Percentiles rank a stretch among this genome's conserved stretches.
These are phyloP conservation scores for Populus deltoides DNA, from an alignment of 345 rosid species.

Conservation along the genomic window DNA sequence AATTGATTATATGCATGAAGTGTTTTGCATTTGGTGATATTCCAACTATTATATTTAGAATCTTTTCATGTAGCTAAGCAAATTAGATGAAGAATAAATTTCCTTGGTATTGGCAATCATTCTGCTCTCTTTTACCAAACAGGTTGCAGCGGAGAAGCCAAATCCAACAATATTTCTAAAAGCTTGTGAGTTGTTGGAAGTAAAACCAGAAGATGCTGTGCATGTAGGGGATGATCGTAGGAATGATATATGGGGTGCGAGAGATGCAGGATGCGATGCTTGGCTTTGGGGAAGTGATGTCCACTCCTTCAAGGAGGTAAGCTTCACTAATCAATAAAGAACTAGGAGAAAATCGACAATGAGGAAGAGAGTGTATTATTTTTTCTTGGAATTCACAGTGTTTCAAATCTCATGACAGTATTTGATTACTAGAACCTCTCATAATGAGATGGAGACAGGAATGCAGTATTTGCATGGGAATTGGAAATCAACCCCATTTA, in stretches of 20 bases:
- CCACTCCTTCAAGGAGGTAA: slow-evolving; percentile 80
- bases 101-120: neutral
- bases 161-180: slow-evolving; percentile 89
- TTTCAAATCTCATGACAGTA: too few species aligned
- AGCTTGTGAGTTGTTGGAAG: slow-evolving; percentile 85
- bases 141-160: slow-evolving; percentile 98
- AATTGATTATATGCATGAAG: neutral
- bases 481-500: neutral
- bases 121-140: slow-evolving; percentile 11
- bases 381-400: neutral
- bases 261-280: slow-evolving; percentile 98
- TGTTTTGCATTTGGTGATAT: neutral
- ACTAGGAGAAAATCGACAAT: neutral
- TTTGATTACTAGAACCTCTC: neutral
- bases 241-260: slow-evolving; percentile 97
- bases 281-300: slow-evolving; percentile 99
- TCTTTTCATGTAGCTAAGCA: neutral
- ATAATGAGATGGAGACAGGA: too few species aligned
- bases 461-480: neutral
- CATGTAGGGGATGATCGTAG: slow-evolving; percentile 99
- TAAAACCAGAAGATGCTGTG: slow-evolving; percentile 88
- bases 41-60: neutral
- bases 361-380: neutral
- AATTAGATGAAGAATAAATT: neutral
- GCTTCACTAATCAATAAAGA: neutral